A percentile compares a stretch with the other conserved stretches of the same genome.
Evolutionary conservation across 257 asterid species (phyloP).

Genomic region (Paulownia fortunei): DNA sequence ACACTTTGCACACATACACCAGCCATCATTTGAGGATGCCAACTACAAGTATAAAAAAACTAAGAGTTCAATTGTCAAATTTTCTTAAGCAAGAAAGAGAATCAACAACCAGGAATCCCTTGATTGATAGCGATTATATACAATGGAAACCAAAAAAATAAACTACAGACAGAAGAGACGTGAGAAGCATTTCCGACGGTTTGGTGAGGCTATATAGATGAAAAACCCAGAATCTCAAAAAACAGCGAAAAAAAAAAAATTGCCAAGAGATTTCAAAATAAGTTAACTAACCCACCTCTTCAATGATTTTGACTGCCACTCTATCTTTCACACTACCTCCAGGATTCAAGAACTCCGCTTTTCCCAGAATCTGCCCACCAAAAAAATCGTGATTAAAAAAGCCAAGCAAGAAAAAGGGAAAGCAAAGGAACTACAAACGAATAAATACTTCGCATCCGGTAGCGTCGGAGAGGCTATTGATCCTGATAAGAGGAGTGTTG

Average conservation of each 20-base stretch:
- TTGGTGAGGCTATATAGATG: neutral
- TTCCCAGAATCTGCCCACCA: conserved; percentile 74
- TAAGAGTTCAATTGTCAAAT: conserved; percentile 11
- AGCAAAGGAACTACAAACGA: neutral
- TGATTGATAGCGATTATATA: neutral
- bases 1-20: neutral
- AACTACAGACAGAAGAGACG: neutral
- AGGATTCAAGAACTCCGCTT: conserved; percentile 95
- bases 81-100: neutral
- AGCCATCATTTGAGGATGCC: neutral
- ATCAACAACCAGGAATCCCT: neutral
- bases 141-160: neutral
- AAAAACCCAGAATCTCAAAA: neutral
- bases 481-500: conserved; percentile 87
- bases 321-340: conserved; percentile 98
- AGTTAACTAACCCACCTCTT: conserved; percentile 63
- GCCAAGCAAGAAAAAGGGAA: neutral
- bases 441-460: conserved; percentile 83
- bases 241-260: neutral
- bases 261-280: neutral
- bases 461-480: conserved; percentile 89
- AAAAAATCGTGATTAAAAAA: neutral
- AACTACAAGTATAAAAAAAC: neutral
- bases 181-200: neutral
- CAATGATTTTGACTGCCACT: conserved; percentile 86